phyloP scores from a whole-genome alignment of 768 basidiomycete genomes.

The Boletus tomentosulus region DNA sequence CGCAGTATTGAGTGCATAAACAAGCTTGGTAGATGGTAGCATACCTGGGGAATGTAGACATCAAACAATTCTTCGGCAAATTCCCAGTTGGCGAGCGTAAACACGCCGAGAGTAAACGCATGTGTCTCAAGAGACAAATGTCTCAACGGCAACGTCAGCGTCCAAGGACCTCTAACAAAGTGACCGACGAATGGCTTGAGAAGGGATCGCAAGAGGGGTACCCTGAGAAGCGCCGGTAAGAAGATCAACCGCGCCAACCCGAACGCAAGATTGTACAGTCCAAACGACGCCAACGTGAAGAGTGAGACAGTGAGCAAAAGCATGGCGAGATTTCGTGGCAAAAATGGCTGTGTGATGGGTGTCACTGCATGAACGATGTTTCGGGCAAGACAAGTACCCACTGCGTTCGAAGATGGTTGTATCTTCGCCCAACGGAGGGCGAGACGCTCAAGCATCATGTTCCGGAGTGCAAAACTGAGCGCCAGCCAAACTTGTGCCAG shows the following conservation, averaged over 20 bases:
- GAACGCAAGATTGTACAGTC: constrained; percentile 42
- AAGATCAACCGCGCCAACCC: constrained; percentile 42
- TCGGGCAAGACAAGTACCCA: constrained; percentile 7
- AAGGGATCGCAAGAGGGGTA: constrained; percentile 49
- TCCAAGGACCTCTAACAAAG: constrained; percentile 57
- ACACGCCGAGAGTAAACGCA: constrained; percentile 47
- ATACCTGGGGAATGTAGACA: constrained; percentile 52
- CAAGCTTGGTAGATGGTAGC: neutral
- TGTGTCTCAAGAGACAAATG: constrained; percentile 44
- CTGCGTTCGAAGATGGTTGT: constrained; percentile 12
- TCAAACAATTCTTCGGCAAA: constrained; percentile 59
- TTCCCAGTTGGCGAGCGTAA: constrained; percentile 61
- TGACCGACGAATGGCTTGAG: constrained; percentile 63
- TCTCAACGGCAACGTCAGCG: constrained; percentile 44
- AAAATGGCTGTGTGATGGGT: constrained; percentile 15
- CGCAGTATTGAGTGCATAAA: constrained; percentile 1
- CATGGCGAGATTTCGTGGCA: constrained; percentile 15
- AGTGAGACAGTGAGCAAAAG: constrained; percentile 38
- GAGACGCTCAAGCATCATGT: constrained; percentile 60
- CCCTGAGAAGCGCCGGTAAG: constrained; percentile 48
- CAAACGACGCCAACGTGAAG: constrained; percentile 37
- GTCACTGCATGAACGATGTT: neutral
- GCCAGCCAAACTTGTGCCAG: constrained; percentile 50
- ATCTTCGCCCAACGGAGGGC: constrained; percentile 40
- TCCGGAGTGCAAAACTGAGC: constrained; percentile 47